These are phyloP conservation scores for Botrytis sinoallii DNA, from an alignment of 2,329 filamentous ascomycete species.

Conservation along the genomic window DNA sequence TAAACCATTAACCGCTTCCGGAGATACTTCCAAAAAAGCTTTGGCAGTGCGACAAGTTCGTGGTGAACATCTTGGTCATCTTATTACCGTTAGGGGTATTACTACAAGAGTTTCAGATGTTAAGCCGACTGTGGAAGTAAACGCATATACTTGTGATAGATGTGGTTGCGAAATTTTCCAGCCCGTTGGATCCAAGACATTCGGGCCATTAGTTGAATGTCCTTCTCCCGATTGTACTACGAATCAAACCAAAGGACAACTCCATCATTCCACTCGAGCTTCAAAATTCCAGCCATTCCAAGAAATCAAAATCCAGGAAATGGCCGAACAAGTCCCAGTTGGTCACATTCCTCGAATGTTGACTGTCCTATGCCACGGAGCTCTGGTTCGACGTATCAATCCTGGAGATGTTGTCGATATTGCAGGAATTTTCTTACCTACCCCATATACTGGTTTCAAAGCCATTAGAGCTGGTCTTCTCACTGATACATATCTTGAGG, in stretches of 20 bases:
- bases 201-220: constrained; percentile 80
- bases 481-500: constrained; percentile 95
- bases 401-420: constrained; percentile 94
- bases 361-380: constrained; percentile 86
- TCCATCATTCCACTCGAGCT: constrained; percentile 90
- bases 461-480: constrained; percentile 94
- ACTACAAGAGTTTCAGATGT: constrained; percentile 95
- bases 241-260: constrained; percentile 89
- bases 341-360: constrained; percentile 93
- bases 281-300: constrained; percentile 98
- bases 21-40: constrained; percentile 59
- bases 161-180: constrained; percentile 98
- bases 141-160: constrained; percentile 94
- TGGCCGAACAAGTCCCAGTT: constrained; percentile 98
- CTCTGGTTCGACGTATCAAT: constrained; percentile 79
- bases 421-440: constrained; percentile 92
- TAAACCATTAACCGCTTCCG: constrained; percentile 74
- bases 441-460: constrained; percentile 97
- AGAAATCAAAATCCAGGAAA: constrained; percentile 97
- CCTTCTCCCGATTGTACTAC: constrained; percentile 84
- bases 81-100: constrained; percentile 94
- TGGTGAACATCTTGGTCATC: constrained; percentile 85
- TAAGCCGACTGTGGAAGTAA: constrained; percentile 95
- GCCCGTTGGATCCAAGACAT: constrained; percentile 87
- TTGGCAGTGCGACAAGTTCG: constrained; percentile 91